phyloP scores from a whole-genome alignment of 805 yeast genomes.

The Kockiozyma suomiensis region DNA sequence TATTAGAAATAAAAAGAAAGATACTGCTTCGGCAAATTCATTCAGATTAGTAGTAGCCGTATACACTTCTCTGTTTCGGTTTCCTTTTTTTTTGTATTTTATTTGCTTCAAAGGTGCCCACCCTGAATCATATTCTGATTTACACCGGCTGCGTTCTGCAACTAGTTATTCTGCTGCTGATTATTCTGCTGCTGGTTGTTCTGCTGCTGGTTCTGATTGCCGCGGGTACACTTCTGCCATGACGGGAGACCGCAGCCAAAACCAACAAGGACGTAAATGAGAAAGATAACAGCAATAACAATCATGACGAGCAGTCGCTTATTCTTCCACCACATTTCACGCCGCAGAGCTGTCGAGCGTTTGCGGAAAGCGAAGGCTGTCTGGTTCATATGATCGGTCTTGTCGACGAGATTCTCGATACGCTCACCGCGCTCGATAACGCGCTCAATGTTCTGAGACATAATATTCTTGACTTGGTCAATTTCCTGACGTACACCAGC shows the following conservation, averaged over 20 bases:
- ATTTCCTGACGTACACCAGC: slow-evolving; percentile 50
- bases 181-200: slow-evolving; percentile 7
- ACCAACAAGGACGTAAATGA: slow-evolving; percentile 33
- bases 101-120: too few species aligned
- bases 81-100: too few species aligned
- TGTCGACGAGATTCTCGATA: slow-evolving; percentile 69
- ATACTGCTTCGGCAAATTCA: too few species aligned
- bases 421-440: slow-evolving; percentile 78
- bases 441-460: slow-evolving; percentile 73
- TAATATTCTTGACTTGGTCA: slow-evolving; percentile 63
- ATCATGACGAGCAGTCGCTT: slow-evolving; percentile 25
- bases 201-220: slow-evolving; percentile 11
- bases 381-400: slow-evolving; percentile 71
- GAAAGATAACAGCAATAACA: slow-evolving; percentile 28
- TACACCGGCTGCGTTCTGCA: not conserved
- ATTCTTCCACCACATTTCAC: slow-evolving; percentile 62
- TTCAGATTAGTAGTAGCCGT: too few species aligned
- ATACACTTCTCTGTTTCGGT: too few species aligned
- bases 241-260: slow-evolving; percentile 35
- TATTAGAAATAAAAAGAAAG: too few species aligned
- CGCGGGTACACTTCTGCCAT: slow-evolving; percentile 32
- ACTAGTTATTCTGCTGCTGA: not conserved
- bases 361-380: slow-evolving; percentile 70
- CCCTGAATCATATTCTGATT: too few species aligned
- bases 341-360: slow-evolving; percentile 62